Evolutionary conservation across 331 rosid genomes (phyloP).

Genomic region (Quercus phellos): DNA sequence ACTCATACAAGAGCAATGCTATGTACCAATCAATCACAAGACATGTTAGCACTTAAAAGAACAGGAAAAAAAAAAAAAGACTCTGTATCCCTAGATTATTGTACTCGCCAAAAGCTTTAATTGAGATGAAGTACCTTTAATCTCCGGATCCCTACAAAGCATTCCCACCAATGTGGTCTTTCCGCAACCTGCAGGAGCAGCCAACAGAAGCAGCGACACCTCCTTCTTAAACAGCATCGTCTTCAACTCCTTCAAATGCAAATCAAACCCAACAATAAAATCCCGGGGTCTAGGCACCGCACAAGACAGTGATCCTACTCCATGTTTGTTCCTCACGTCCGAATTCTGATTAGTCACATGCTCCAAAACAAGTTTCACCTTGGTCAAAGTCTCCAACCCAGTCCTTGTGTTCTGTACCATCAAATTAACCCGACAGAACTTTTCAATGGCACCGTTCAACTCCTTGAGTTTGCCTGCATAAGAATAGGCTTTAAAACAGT

Average conservation of each 20-base stretch:
- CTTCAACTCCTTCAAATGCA: slow-evolving; percentile 34
- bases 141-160: slow-evolving; percentile 31
- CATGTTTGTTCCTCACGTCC: neutral
- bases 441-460: neutral
- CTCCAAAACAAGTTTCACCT: neutral
- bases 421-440: neutral
- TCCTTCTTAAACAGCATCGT: slow-evolving; percentile 24
- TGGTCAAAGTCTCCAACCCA: neutral
- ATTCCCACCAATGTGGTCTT: slow-evolving; percentile 37
- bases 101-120: too few relatives aligned
- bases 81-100: too few relatives aligned
- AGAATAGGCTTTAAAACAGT: neutral
- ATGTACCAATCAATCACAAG: too few relatives aligned
- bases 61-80: too few relatives aligned
- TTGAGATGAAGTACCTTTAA: slow-evolving; percentile 20
- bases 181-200: slow-evolving; percentile 64
- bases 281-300: slow-evolving; percentile 32
- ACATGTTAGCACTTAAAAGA: too few relatives aligned
- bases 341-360: too few relatives aligned
- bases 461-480: neutral
- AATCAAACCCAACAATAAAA: slow-evolving; percentile 31
- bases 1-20: too few relatives aligned
- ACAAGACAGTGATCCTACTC: neutral
- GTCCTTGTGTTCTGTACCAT: neutral
- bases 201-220: slow-evolving; percentile 28